Evolutionary conservation across 2,329 filamentous ascomycete genomes (phyloP).

Genomic region (Pyrenophora tritici-repentis): DNA sequence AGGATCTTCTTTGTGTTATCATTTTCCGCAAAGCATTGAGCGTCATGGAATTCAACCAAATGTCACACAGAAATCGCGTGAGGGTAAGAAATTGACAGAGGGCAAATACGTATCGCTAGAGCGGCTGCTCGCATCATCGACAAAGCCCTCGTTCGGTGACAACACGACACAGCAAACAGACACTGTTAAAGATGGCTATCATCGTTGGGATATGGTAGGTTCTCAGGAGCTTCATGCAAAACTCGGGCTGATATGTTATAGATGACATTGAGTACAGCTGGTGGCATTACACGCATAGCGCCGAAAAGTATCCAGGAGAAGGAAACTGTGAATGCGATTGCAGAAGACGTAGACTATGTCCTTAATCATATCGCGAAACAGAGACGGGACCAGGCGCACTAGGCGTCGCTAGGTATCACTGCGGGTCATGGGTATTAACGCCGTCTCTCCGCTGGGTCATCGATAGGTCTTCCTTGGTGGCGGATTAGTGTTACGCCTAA

Average conservation of each 20-base stretch:
- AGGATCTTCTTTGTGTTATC: constrained; percentile 13
- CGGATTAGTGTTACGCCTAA: too few species aligned
- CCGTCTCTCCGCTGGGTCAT: too few species aligned
- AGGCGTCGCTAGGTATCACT: too few species aligned
- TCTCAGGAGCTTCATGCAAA: neutral
- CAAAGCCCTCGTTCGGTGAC: neutral
- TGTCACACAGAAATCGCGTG: constrained; percentile 35
- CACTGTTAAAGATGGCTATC: constrained; percentile 1
- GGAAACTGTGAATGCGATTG: constrained; percentile 20
- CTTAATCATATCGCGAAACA: constrained; percentile 17
- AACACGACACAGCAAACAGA: neutral
- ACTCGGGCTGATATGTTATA: constrained; percentile 56
- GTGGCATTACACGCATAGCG: constrained; percentile 58
- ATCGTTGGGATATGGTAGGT: constrained; percentile 70
- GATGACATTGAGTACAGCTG: constrained; percentile 74
- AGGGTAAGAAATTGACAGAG: constrained; percentile 57
- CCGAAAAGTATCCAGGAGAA: constrained; percentile 52
- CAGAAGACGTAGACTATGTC: constrained; percentile 28
- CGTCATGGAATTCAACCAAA: constrained; percentile 9
- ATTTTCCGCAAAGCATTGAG: neutral
- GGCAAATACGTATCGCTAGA: constrained; percentile 71
- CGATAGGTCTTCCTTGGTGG: too few species aligned
- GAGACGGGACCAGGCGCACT: constrained; percentile 1
- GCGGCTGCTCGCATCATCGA: constrained; percentile 17
- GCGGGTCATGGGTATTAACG: too few species aligned